Evolutionary conservation across 2,329 filamentous ascomycete genomes (phyloP).

Genomic region (Ophiostoma piceae): DNA sequence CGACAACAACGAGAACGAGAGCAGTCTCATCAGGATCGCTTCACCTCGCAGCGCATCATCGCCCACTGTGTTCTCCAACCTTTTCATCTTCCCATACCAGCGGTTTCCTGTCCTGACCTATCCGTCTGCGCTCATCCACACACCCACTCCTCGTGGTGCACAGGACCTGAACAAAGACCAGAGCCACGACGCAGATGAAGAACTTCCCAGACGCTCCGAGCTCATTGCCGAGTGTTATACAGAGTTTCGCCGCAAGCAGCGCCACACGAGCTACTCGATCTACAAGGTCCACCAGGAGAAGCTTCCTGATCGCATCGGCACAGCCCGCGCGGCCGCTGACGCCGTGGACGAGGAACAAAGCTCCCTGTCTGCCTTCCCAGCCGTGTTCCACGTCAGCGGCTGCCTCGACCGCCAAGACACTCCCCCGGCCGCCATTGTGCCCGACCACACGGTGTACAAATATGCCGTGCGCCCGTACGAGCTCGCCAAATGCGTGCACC

Average conservation of each 20-base stretch:
- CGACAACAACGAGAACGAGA: neutral
- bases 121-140: neutral
- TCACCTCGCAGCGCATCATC: neutral
- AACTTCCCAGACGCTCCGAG: constrained; percentile 13
- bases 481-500: constrained; percentile 16
- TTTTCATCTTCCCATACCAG: constrained; percentile 1
- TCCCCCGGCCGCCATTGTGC: neutral
- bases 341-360: neutral
- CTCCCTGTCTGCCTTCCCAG: neutral
- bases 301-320: neutral
- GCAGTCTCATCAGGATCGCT: neutral
- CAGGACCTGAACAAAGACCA: too few species aligned
- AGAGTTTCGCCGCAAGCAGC: neutral
- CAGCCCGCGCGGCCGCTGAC: neutral
- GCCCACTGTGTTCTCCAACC: neutral
- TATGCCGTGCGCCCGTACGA: neutral
- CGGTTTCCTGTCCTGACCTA: neutral
- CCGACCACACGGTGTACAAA: constrained; percentile 23
- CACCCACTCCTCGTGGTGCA: too few species aligned
- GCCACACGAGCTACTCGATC: neutral
- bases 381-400: constrained; percentile 18
- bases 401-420: neutral
- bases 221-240: constrained; percentile 12
- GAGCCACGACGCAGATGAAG: too few species aligned
- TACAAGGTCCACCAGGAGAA: neutral